A percentile compares a stretch with the other conserved stretches of the same genome.
These are phyloP conservation scores for Alternaria postmessia DNA, from an alignment of 2,329 filamentous ascomycete species.

Conservation along the genomic window DNA sequence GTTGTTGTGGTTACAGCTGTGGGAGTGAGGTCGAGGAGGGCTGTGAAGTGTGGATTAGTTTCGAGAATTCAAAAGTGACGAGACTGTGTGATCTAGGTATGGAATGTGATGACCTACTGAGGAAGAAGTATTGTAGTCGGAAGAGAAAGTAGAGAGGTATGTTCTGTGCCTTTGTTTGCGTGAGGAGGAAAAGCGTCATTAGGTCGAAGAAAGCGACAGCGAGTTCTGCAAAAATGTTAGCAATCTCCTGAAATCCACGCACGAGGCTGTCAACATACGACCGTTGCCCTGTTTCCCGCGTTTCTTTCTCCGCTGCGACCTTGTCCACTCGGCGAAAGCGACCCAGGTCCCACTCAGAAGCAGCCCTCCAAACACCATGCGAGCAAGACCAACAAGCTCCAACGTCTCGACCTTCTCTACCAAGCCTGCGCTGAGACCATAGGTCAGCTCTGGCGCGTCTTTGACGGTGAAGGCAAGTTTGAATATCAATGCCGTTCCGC, in stretches of 20 bases:
- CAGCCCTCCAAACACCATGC: constrained; percentile 51
- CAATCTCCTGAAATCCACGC: too few species aligned
- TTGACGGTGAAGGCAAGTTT: constrained; percentile 88
- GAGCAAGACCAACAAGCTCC: constrained; percentile 38
- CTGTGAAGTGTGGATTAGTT: constrained; percentile 18
- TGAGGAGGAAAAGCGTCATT: constrained; percentile 80
- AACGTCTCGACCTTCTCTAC: constrained; percentile 58
- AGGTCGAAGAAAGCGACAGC: constrained; percentile 66
- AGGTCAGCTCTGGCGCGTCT: constrained; percentile 81
- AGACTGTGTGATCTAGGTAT: background rate
- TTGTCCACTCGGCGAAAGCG: constrained; percentile 38
- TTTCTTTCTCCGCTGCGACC: constrained; percentile 27
- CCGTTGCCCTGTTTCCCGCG: constrained; percentile 30
- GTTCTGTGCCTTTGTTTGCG: constrained; percentile 85
- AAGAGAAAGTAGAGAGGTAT: constrained; percentile 85
- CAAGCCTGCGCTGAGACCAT: constrained; percentile 50
- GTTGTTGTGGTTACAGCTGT: constrained; percentile 71
- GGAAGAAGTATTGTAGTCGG: constrained; percentile 66
- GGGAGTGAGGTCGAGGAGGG: constrained; percentile 57
- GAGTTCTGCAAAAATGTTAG: constrained; percentile 49
- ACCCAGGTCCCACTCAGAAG: constrained; percentile 41
- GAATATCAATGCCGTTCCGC: constrained; percentile 74
- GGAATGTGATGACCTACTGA: constrained; percentile 45
- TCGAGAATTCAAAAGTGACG: background rate
- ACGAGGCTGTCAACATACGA: constrained; percentile 25